Evolutionary conservation across 257 asterid species (phyloP), one percentile per base, ranked within the genome.

Genomic region (Scutellaria galericulata): DNA sequence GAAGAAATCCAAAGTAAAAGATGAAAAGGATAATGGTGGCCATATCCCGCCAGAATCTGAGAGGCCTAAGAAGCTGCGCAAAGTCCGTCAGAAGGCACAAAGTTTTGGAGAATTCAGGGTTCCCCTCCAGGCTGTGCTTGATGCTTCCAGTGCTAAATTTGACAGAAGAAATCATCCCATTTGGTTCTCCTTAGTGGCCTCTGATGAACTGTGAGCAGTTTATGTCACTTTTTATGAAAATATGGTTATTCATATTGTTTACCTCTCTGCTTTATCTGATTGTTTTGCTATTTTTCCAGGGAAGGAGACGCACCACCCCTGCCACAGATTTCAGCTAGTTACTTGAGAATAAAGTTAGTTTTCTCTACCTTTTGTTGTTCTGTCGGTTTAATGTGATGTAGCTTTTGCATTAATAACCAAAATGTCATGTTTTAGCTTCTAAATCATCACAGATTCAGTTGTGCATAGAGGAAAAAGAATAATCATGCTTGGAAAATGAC

Each of bases 301-400:
- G 89, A 80, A 64, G 98, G 89, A 83, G 84, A 82, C 80, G 83
- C 70, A 52, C 81, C 83, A 39, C 87, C 91, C 44, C 77, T 92
- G 89, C 96, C 97, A 67, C 99, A 95, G 84, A 85, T 92, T 74
- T 75, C 96, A 61, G 89, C 97, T 40, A 90, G 87, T 78, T 95
- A 90, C 89, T 84, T 95, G 80, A 87, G 99, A 86, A 87, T 95
- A 81, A 95, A 95, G 99, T 95, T 78, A 86, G 98, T 85, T 64
- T 62, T 13, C 68, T 47, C 52, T 71, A 46, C 42, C 59, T 55
- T 46, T 53, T 64, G 39, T 70, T 68, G 31, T 72, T 41, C 66
- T 58, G 39, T 27, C 56, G 42, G 48, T 71, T 59, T 41, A 67
- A 68, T 61, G 54, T 22, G 71, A 35, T 56, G 53, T 14, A 60